Percentiles rank a stretch among this genome's conserved stretches.
These are phyloP conservation scores for Ceratocystis alfenasii DNA, from an alignment of 2,329 filamentous ascomycete species.

Conservation along the genomic window DNA sequence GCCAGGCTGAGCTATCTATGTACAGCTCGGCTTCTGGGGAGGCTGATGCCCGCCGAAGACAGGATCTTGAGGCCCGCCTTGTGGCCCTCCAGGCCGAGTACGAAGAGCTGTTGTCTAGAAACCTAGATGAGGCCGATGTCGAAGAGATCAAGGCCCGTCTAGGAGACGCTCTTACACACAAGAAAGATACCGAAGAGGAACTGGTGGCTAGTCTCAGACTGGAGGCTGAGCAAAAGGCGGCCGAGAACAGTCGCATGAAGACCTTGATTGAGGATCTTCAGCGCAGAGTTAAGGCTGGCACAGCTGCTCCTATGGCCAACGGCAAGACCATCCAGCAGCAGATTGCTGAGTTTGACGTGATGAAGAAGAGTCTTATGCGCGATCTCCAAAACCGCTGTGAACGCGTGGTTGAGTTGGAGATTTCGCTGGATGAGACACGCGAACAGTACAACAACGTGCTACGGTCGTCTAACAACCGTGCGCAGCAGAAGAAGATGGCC, in stretches of 20 bases:
- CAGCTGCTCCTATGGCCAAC: conserved; percentile 51
- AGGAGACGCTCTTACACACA: conserved; percentile 62
- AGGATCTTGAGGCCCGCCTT: conserved; percentile 67
- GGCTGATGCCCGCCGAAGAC: conserved; percentile 53
- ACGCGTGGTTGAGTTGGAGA: conserved; percentile 94
- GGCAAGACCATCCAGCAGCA: conserved; percentile 94
- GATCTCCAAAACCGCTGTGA: conserved; percentile 97
- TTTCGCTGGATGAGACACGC: conserved; percentile 88
- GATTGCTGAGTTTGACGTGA: conserved; percentile 95
- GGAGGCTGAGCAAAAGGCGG: conserved; percentile 62
- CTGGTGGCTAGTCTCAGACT: conserved; percentile 65
- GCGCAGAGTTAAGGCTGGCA: conserved; percentile 54
- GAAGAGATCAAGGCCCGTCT: conserved; percentile 74
- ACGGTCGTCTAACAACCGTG: conserved; percentile 90
- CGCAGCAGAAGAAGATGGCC: conserved; percentile 99
- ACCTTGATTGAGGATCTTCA: conserved; percentile 70
- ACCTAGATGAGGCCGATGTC: conserved; percentile 64
- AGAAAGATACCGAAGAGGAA: conserved; percentile 60
- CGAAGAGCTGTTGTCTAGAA: conserved; percentile 67
- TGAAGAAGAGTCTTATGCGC: conserved; percentile 99
- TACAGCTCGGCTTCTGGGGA: conserved; percentile 56
- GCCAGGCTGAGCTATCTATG: conserved; percentile 80
- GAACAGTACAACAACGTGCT: conserved; percentile 99
- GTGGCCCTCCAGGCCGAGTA: conserved; percentile 68
- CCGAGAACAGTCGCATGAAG: conserved; percentile 74